Percentiles rank a stretch among this genome's conserved stretches.
Evolutionary conservation across 768 basidiomycete species (phyloP).

Genomic region (Podaxis carcinomalis): DNA sequence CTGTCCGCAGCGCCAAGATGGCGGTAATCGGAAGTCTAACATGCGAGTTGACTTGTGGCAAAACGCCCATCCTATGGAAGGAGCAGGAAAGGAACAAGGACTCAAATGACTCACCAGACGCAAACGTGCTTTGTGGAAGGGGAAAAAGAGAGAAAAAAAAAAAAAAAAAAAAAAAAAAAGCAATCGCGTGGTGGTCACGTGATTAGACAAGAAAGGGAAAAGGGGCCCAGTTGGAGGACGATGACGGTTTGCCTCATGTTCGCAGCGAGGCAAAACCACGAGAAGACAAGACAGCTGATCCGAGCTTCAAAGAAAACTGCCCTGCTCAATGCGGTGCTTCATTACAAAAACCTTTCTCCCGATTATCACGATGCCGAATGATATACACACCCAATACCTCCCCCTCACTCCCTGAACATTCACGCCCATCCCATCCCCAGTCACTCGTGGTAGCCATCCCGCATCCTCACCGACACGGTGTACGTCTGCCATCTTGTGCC

Average conservation of each 20-base stretch:
- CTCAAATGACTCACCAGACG: conserved; percentile 18
- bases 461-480: neutral
- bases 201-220: conserved; percentile 15
- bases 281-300: conserved; percentile 23
- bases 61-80: conserved; percentile 32
- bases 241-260: conserved; percentile 33
- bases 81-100: conserved; percentile 15
- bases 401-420: neutral
- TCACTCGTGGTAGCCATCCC: conserved; percentile 2
- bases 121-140: neutral
- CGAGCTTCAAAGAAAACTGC: conserved; percentile 18
- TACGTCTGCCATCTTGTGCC: neutral
- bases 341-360: conserved; percentile 21
- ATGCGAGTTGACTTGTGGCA: conserved; percentile 40
- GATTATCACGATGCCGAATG: conserved; percentile 25
- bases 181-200: conserved; percentile 11
- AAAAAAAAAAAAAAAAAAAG: conserved; percentile 9
- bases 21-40: conserved; percentile 48
- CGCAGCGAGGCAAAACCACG: conserved; percentile 32
- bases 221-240: conserved; percentile 10
- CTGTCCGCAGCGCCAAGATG: conserved; percentile 35
- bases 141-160: conserved; percentile 13
- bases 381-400: conserved; percentile 7
- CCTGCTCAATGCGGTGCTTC: conserved; percentile 23
- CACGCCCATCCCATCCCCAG: neutral